Percentiles rank a stretch among this genome's conserved stretches.
Conservation (phyloP, 495 filamentous ascomycete genomes). For the Aspergillus funiculosus region DNA sequence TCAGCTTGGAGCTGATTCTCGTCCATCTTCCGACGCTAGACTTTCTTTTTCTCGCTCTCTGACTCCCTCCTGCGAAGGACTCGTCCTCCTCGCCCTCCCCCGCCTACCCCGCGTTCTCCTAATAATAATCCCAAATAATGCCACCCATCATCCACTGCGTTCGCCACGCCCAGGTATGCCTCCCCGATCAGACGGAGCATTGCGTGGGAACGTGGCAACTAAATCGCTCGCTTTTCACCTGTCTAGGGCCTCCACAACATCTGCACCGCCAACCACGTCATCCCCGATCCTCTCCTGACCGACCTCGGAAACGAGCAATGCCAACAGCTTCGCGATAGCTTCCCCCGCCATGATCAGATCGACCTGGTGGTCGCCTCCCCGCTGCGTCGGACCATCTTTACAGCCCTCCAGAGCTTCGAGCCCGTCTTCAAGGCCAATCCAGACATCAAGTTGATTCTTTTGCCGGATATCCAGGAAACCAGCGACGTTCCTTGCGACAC, state of each 20-base stretch:
- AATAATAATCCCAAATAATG: constrained; percentile 11
- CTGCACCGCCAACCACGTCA: constrained; percentile 57
- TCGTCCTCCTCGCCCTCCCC: neutral
- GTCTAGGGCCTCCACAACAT: constrained; percentile 80
- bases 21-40: too few species aligned
- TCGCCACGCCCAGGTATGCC: constrained; percentile 48
- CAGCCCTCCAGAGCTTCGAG: constrained; percentile 65
- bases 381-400: constrained; percentile 77
- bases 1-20: too few species aligned
- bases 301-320: constrained; percentile 74
- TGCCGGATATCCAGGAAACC: constrained; percentile 81
- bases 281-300: constrained; percentile 76
- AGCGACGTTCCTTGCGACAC: constrained; percentile 73
- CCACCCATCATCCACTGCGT: constrained; percentile 47
- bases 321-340: constrained; percentile 49
- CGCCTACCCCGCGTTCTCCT: constrained; percentile 10
- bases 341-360: constrained; percentile 59
- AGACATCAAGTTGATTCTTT: constrained; percentile 54
- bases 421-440: constrained; percentile 44
- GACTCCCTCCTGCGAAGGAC: neutral
- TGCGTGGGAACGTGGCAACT: too few species aligned
- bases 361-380: constrained; percentile 77
- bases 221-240: neutral
- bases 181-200: too few species aligned
- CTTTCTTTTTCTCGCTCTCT: constrained; percentile 1